These are phyloP conservation scores for Talaromyces amestolkiae DNA, from an alignment of 2,329 filamentous ascomycete genomes.

Conservation along the genomic window DNA sequence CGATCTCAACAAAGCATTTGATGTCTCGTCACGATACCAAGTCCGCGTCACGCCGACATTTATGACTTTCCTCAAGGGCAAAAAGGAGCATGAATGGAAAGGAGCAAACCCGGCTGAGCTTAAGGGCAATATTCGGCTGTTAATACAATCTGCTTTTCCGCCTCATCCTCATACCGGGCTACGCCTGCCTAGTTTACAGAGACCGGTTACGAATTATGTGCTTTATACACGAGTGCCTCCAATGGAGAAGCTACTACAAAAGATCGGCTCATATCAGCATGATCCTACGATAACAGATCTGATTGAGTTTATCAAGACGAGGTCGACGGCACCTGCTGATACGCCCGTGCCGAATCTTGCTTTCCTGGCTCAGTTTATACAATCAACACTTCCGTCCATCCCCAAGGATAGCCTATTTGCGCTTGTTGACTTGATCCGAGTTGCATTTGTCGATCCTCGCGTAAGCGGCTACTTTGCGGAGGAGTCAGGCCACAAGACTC, in stretches of 20 bases:
- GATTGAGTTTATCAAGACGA: constrained; percentile 67
- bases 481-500: constrained; percentile 63
- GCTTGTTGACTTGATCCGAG: constrained; percentile 78
- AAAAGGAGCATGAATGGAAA: constrained; percentile 75
- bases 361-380: constrained; percentile 62
- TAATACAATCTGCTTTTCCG: constrained; percentile 73
- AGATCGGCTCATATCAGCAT: constrained; percentile 65
- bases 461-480: constrained; percentile 81
- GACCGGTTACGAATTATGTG: constrained; percentile 64
- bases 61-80: constrained; percentile 74
- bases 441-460: constrained; percentile 72
- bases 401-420: constrained; percentile 70
- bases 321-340: constrained; percentile 58
- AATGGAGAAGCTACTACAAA: constrained; percentile 74
- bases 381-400: constrained; percentile 54
- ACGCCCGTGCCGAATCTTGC: constrained; percentile 69
- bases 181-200: constrained; percentile 67
- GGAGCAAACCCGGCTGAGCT: constrained; percentile 70
- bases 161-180: constrained; percentile 72
- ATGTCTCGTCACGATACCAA: constrained; percentile 63
- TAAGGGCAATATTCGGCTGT: constrained; percentile 67
- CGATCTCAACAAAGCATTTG: constrained; percentile 67
- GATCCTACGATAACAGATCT: constrained; percentile 63
- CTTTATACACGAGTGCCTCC: constrained; percentile 77
- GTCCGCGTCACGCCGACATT: constrained; percentile 84